Conservation (phyloP, 306 rosid species). For the Sphenostylis stenocarpa region DNA sequence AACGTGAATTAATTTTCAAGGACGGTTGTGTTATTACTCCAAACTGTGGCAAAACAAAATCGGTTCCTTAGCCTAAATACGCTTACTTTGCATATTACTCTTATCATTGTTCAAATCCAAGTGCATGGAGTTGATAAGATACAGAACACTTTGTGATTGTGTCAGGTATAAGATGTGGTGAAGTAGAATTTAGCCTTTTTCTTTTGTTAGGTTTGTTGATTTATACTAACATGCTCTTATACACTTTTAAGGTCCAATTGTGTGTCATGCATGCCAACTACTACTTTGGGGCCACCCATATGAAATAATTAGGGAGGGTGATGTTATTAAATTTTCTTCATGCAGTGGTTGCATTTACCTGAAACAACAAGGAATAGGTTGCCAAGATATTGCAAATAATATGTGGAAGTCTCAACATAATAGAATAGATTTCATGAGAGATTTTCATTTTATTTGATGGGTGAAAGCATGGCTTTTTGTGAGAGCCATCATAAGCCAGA, state of each 20-base stretch:
- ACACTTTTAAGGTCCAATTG: constrained; percentile 24
- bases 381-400: constrained; percentile 4
- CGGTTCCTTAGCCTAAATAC: constrained; percentile 1
- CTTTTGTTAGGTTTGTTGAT: constrained; percentile 29
- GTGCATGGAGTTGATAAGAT: not conserved
- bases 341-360: constrained; percentile 27
- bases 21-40: not conserved
- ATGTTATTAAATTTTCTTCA: constrained; percentile 21
- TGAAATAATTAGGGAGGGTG: constrained; percentile 32
- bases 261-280: constrained; percentile 26
- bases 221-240: constrained; percentile 17
- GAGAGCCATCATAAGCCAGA: too few species aligned
- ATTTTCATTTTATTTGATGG: not conserved
- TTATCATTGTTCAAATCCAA: not conserved
- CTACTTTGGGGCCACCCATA: constrained; percentile 42
- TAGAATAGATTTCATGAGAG: not conserved
- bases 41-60: constrained; percentile 6
- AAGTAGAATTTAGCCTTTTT: not conserved
- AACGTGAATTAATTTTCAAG: not conserved
- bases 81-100: not conserved
- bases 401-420: not conserved
- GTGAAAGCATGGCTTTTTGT: not conserved
- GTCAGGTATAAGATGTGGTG: not conserved
- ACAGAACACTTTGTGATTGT: not conserved
- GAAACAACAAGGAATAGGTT: not conserved